phyloP scores from a whole-genome alignment of 257 asterid genomes.

The Gentiana dahurica region DNA sequence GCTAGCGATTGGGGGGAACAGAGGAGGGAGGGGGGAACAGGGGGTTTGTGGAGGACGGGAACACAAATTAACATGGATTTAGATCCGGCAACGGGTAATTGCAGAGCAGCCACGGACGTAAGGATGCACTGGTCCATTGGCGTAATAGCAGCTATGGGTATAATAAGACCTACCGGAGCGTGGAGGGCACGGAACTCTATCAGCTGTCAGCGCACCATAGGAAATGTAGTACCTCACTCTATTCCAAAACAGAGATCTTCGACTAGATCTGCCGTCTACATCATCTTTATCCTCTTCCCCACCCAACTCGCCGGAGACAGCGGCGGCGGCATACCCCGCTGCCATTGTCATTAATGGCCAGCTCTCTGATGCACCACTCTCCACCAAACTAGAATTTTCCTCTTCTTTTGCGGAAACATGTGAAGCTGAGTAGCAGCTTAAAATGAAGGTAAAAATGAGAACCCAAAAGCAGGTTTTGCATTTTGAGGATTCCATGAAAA shows the following conservation, averaged over 20 bases:
- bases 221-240: constrained; percentile 50
- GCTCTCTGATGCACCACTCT: constrained; percentile 22
- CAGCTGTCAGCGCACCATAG: constrained; percentile 62
- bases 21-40: too few relatives aligned
- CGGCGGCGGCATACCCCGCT: constrained; percentile 3
- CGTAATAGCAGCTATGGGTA: constrained; percentile 57
- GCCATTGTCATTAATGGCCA: constrained; percentile 22
- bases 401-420: constrained; percentile 18
- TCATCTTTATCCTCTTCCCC: constrained; percentile 14
- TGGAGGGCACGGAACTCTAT: constrained; percentile 73
- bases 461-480: constrained; percentile 1
- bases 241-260: constrained; percentile 66
- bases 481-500: constrained; percentile 24
- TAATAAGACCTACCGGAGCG: constrained; percentile 84
- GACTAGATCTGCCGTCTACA: constrained; percentile 4
- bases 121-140: constrained; percentile 66
- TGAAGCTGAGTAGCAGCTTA: constrained; percentile 4
- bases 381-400: constrained; percentile 12
- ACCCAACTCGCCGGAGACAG: constrained; percentile 14
- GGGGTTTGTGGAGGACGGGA: too few relatives aligned
- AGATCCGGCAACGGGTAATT: constrained; percentile 64
- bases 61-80: too few relatives aligned
- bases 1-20: too few relatives aligned
- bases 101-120: constrained; percentile 78
- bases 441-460: constrained; percentile 14